Conservation (phyloP, 192 early-diverging fungal genomes). For the Geranomyces michiganensis region DNA sequence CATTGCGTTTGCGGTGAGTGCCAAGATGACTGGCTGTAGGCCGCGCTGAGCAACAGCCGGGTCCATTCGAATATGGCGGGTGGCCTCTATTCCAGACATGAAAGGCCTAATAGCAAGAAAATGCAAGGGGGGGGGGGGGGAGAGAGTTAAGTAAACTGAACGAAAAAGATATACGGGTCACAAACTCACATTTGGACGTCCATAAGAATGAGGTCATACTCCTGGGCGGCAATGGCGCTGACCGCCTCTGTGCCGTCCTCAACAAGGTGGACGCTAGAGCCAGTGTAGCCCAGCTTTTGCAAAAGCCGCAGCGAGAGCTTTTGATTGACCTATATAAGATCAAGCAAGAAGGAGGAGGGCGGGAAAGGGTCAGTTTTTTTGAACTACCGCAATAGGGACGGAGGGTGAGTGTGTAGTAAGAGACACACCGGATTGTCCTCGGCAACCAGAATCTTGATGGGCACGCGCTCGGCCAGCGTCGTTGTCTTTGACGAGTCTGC, state of each 20-base stretch:
- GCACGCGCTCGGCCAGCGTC: slow-evolving; percentile 20
- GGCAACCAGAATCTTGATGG: slow-evolving; percentile 28
- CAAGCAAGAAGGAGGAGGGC: not conserved
- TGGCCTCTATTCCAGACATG: slow-evolving; percentile 37
- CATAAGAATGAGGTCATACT: slow-evolving; percentile 27
- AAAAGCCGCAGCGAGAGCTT: slow-evolving; percentile 16
- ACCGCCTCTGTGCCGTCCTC: slow-evolving; percentile 29
- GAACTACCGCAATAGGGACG: too few species aligned
- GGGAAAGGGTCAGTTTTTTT: not conserved
- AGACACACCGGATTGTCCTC: slow-evolving; percentile 33
- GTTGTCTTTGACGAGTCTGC: not conserved
- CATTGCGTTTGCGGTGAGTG: slow-evolving; percentile 38
- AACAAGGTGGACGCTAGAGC: not conserved
- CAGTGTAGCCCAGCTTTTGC: slow-evolving; percentile 12
- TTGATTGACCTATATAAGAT: slow-evolving; percentile 28
- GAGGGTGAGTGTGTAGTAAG: too few species aligned
- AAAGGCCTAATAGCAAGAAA: slow-evolving; percentile 19
- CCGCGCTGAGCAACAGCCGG: slow-evolving; percentile 5
- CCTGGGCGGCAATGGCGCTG: not conserved
- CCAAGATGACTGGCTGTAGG: slow-evolving; percentile 21
- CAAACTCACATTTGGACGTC: slow-evolving; percentile 19
- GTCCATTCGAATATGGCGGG: slow-evolving; percentile 15
- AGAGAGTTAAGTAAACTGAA: too few species aligned
- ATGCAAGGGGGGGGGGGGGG: too few species aligned
- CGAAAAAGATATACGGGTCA: too few species aligned